phyloP scores from a whole-genome alignment of 148 eudicot genomes.

The Cornus kousa region DNA sequence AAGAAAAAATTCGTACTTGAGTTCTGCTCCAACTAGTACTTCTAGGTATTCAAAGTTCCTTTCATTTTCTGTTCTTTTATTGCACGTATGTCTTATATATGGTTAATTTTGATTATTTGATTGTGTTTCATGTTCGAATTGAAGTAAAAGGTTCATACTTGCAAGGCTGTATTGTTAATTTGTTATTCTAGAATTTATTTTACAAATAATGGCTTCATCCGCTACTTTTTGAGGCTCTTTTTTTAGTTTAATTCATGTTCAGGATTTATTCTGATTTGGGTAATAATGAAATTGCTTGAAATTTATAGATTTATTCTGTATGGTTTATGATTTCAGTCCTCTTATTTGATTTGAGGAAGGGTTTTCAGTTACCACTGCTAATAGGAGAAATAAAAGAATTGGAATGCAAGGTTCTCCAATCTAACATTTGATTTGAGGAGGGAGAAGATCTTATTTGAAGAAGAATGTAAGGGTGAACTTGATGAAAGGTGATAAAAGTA shows the following conservation, averaged over 20 bases:
- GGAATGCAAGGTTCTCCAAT: too few relatives aligned
- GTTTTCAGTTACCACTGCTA: too few relatives aligned
- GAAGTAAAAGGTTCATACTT: neutral
- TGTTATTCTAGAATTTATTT: neutral
- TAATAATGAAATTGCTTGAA: too few relatives aligned
- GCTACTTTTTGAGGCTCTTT: neutral
- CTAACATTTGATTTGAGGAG: too few relatives aligned
- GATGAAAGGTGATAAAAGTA: too few relatives aligned
- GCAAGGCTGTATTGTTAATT: neutral
- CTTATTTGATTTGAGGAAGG: too few relatives aligned
- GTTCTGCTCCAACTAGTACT: slow-evolving; percentile 11
- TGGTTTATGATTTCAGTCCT: too few relatives aligned
- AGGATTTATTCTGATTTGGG: slow-evolving; percentile 6
- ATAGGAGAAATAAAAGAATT: too few relatives aligned
- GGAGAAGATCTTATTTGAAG: too few relatives aligned
- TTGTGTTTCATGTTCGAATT: neutral
- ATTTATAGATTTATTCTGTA: too few relatives aligned
- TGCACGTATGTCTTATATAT: neutral
- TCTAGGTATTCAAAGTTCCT: slow-evolving; percentile 33
- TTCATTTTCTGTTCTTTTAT: neutral
- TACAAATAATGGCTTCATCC: neutral
- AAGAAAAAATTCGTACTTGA: slow-evolving; percentile 25
- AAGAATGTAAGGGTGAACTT: too few relatives aligned
- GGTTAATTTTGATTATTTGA: neutral
- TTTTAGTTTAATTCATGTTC: neutral